Evolutionary conservation across 2,329 filamentous ascomycete species (phyloP).

Genomic region (Talaromyces sp.): DNA sequence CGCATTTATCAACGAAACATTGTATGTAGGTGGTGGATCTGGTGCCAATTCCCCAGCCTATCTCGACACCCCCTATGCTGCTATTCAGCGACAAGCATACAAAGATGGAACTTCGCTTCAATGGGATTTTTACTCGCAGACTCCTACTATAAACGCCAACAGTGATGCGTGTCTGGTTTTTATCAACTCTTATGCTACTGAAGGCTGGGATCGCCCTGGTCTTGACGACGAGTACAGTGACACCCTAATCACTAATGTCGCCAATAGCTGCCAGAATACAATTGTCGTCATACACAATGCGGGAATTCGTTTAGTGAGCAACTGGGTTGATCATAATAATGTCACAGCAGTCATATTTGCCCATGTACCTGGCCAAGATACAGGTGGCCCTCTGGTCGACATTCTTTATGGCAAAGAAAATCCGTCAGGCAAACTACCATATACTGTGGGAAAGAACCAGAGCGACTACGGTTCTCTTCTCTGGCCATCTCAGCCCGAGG

Average conservation of each 20-base stretch:
- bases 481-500: slow-evolving; percentile 66
- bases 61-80: slow-evolving; percentile 52
- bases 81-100: slow-evolving; percentile 47
- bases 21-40: slow-evolving; percentile 46
- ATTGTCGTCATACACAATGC: slow-evolving; percentile 4
- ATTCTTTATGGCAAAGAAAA: slow-evolving; percentile 69
- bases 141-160: slow-evolving; percentile 43
- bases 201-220: neutral
- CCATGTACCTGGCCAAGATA: slow-evolving; percentile 82
- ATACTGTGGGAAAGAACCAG: slow-evolving; percentile 63
- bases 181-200: neutral
- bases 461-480: slow-evolving; percentile 66
- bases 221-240: neutral
- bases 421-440: slow-evolving; percentile 69
- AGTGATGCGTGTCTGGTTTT: slow-evolving; percentile 3
- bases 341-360: slow-evolving; percentile 62
- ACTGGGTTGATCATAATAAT: slow-evolving; percentile 26
- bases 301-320: slow-evolving; percentile 1
- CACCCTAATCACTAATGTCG: neutral
- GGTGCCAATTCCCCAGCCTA: slow-evolving; percentile 46
- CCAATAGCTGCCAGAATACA: neutral
- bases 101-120: slow-evolving; percentile 54
- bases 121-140: slow-evolving; percentile 52
- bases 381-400: slow-evolving; percentile 73
- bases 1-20: slow-evolving; percentile 40